A percentile compares a stretch with the other conserved stretches of the same genome.
Evolutionary conservation across 768 basidiomycete species (phyloP).

Genomic region (Russula sp.): DNA sequence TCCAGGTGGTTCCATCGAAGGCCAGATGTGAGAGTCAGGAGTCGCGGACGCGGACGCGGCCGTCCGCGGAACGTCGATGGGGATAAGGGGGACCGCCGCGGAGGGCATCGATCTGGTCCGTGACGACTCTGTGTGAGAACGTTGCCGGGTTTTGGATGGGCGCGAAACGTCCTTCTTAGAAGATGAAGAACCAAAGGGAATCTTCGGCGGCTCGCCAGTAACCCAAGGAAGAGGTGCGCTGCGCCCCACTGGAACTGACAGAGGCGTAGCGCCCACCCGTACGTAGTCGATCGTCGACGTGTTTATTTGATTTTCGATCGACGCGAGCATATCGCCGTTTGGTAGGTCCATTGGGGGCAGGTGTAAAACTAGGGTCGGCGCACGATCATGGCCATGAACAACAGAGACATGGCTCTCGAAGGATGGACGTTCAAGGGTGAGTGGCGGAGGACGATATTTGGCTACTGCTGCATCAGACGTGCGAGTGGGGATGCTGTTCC

Average conservation of each 20-base stretch:
- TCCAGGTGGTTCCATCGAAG: background rate
- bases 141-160: background rate
- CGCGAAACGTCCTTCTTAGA: background rate
- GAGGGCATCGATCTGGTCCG: background rate
- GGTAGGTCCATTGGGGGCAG: constrained; percentile 7
- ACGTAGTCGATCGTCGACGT: background rate
- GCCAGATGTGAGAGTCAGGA: background rate
- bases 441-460: background rate
- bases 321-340: constrained; percentile 1
- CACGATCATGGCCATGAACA: background rate
- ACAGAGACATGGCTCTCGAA: constrained; percentile 6
- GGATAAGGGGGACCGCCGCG: background rate
- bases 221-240: background rate
- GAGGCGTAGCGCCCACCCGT: background rate
- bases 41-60: no score
- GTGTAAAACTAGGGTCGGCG: constrained; percentile 18
- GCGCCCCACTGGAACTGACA: background rate
- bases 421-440: background rate
- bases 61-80: background rate
- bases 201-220: background rate
- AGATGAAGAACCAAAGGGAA: background rate
- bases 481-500: background rate
- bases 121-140: background rate
- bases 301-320: background rate
- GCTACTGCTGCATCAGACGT: no score